Base-by-base conservation (phyloP, 352 stramenopile genomes). In the Pythium brachiatum region DNA sequence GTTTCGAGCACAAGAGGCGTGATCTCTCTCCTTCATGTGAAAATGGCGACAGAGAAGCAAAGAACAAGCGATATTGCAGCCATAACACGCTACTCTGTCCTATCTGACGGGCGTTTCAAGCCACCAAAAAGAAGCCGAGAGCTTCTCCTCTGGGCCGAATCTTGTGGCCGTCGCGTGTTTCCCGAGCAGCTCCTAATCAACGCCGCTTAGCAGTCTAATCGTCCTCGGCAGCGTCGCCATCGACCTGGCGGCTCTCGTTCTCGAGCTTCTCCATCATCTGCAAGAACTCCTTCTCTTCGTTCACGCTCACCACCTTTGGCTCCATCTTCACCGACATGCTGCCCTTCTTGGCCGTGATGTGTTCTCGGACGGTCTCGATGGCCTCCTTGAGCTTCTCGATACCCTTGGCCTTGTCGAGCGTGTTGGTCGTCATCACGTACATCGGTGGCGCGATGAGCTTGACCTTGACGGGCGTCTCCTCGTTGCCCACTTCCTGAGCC, bases 381-480 rank as follows among this genome's bases (percentile, higher is more conserved):
- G 96, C 94, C 57, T 97, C 84, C 64, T 99, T 95, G 21, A 99
- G 81, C 64, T 98, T 92, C 54, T 94, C 89, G 66, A 99, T 98
- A 7, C 97, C 97, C 68, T 97, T 94, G 58, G 98, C 88, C 76
- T 99, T 99, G 76, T 99, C 97, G 60, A 99, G 72, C 51, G 97
- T 98, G 77, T 96, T 99, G 48, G 97, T 99, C 26, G 92, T 98
- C 79, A 99, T 97, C 52, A 99, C 97, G 77, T 99, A 99, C 79
- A 99, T 98, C 15, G 98, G 98, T 29, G 97, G 97, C 34, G 97
- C 97, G 73, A 99, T 99, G 23, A 99, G 84, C 76, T 98, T 99
- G 56, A 99, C 98, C 81, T 99, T 97, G 57, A 99, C 96, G 0
- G 89, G 90, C 27, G 94, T 91, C 16, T 97, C 90, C 39, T 98